Conservation (phyloP, 2,329 filamentous ascomycete genomes). For the Pestalotiopsis sp. region DNA sequence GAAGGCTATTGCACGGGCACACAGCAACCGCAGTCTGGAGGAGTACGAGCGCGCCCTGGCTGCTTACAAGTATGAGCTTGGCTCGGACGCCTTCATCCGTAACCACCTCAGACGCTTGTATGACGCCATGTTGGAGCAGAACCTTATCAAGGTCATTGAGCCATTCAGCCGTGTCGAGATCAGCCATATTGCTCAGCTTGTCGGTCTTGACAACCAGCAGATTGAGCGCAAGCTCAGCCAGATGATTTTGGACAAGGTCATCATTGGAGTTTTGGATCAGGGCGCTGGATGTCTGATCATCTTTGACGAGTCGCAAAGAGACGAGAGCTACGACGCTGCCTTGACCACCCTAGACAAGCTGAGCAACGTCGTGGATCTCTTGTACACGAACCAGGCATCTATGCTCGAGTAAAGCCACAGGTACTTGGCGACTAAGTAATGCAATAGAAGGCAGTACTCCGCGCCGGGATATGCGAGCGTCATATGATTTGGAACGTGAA, state of each 20-base stretch:
- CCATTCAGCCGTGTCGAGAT: constrained; percentile 98
- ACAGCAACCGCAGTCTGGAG: constrained; percentile 92
- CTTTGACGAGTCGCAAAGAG: constrained; percentile 91
- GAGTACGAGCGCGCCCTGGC: constrained; percentile 95
- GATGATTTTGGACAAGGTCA: constrained; percentile 99
- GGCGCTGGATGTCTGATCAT: constrained; percentile 97
- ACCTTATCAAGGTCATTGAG: constrained; percentile 99
- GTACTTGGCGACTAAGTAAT: constrained; percentile 4
- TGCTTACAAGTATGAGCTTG: constrained; percentile 89
- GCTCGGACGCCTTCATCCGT: constrained; percentile 92
- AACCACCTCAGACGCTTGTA: constrained; percentile 95
- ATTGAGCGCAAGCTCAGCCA: constrained; percentile 98
- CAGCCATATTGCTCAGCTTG: constrained; percentile 95
- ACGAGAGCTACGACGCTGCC: constrained; percentile 92
- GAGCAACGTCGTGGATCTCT: constrained; percentile 93
- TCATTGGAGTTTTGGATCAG: constrained; percentile 95
- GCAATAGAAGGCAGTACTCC: constrained; percentile 10
- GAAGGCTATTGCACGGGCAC: constrained; percentile 96
- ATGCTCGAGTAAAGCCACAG: constrained; percentile 74
- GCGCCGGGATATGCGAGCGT: background rate
- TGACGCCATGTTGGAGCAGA: constrained; percentile 99
- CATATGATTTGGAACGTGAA: background rate
- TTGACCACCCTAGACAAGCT: constrained; percentile 95
- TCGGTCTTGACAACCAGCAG: constrained; percentile 92
- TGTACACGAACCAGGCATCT: constrained; percentile 97